Evolutionary conservation across 257 asterid species (phyloP).

Genomic region (Gentiana macrophylla): DNA sequence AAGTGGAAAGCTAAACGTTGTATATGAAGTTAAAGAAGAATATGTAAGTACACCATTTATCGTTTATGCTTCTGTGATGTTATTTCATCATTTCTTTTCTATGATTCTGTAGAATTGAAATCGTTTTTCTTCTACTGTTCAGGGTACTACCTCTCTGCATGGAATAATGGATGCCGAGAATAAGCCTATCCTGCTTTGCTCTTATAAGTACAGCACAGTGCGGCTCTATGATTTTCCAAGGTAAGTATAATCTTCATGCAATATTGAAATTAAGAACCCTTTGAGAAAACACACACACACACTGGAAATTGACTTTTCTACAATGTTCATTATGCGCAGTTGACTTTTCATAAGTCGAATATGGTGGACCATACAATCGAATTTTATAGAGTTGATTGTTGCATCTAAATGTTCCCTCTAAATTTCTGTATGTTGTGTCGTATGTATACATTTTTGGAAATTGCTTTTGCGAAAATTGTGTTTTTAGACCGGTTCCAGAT

Average conservation of each 20-base stretch:
- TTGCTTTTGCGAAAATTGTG: no score
- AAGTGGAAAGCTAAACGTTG: conserved; percentile 31
- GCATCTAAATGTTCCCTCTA: no score
- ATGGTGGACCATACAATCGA: not conserved
- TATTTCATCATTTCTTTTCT: conserved; percentile 22
- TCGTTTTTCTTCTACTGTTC: conserved; percentile 1
- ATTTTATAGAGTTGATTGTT: not conserved
- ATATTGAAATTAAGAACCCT: conserved; percentile 20
- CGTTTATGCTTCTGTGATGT: not conserved
- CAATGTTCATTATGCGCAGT: not conserved
- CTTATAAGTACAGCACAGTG: conserved; percentile 28
- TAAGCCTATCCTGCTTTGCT: conserved; percentile 38
- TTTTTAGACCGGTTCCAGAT: conserved; percentile 10
- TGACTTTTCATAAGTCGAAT: not conserved
- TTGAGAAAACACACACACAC: conserved; percentile 16
- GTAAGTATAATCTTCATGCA: conserved; percentile 28
- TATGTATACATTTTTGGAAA: no score
- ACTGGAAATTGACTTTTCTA: conserved; percentile 17
- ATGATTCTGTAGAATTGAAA: conserved; percentile 26
- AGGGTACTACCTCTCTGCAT: conserved; percentile 22
- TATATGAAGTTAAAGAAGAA: conserved; percentile 26
- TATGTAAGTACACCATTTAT: conserved; percentile 8
- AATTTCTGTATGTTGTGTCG: no score
- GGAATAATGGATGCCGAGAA: conserved; percentile 33
- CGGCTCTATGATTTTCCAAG: conserved; percentile 47